Evolutionary conservation across 83 land plant species (phyloP).

Genomic region (Diphasiastrum complanatum): DNA sequence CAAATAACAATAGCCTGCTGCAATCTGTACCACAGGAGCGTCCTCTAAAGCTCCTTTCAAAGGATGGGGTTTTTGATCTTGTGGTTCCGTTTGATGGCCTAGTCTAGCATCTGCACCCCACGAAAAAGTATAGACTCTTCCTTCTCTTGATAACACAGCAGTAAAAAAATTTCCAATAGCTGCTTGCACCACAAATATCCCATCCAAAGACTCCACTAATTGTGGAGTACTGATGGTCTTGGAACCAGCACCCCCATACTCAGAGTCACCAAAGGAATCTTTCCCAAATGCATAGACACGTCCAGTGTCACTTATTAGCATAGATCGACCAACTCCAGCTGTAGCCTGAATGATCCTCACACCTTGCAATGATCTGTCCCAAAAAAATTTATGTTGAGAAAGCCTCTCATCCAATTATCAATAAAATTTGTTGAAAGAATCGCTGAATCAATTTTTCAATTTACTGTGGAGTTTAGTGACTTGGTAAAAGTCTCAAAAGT

Average conservation of each 20-base stretch:
- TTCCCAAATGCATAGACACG: conserved; percentile 81
- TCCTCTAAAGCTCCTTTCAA: conserved; percentile 66
- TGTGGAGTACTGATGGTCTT: conserved; percentile 53
- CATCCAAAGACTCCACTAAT: conserved; percentile 63
- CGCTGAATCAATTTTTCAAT: neutral
- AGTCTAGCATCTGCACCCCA: conserved; percentile 73
- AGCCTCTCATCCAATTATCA: neutral
- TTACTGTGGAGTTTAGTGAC: neutral
- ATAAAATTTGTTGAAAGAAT: neutral
- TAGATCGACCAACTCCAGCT: conserved; percentile 73
- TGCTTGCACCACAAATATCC: conserved; percentile 81
- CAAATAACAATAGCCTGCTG: conserved; percentile 88
- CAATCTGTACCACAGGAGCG: conserved; percentile 86
- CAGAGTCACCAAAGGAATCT: conserved; percentile 58
- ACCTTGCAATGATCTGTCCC: conserved; percentile 25
- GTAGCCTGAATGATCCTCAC: conserved; percentile 77
- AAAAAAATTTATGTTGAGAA: neutral
- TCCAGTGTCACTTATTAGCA: conserved; percentile 79
- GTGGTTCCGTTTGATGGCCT: conserved; percentile 76
- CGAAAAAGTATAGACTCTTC: conserved; percentile 76
- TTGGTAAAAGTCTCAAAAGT: neutral
- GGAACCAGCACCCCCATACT: conserved; percentile 34
- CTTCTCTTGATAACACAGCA: conserved; percentile 78
- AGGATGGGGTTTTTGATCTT: conserved; percentile 54
- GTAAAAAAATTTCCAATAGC: conserved; percentile 90